These are phyloP conservation scores for Trichoderma sp. DNA, from an alignment of 2,329 filamentous ascomycete species.

Conservation along the genomic window DNA sequence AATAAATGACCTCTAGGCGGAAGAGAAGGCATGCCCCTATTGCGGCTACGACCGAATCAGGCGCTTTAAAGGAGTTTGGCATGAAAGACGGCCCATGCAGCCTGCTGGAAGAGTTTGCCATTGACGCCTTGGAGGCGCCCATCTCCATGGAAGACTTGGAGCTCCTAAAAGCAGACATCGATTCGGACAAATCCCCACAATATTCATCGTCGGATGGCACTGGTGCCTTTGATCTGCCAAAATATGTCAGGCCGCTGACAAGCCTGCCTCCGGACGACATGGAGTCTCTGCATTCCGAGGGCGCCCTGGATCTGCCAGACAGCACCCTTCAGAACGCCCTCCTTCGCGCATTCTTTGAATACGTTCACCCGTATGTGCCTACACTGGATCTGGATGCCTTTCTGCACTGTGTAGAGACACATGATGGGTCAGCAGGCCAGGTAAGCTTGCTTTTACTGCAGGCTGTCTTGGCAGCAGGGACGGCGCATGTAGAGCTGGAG, in stretches of 20 bases:
- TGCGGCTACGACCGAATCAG: background rate
- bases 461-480: slow-evolving; percentile 4
- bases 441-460: slow-evolving; percentile 6
- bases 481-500: slow-evolving; percentile 8
- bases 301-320: slow-evolving; percentile 4
- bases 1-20: background rate
- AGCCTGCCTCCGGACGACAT: slow-evolving; percentile 12
- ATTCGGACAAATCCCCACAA: background rate
- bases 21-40: background rate
- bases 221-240: background rate
- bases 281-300: background rate
- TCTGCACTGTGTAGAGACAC: background rate
- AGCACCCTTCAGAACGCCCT: background rate
- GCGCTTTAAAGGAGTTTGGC: background rate
- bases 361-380: slow-evolving; percentile 1
- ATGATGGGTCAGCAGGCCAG: slow-evolving; percentile 5
- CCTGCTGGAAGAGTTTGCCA: background rate
- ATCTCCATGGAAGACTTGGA: slow-evolving; percentile 5
- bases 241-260: slow-evolving; percentile 2
- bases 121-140: background rate
- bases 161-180: slow-evolving; percentile 1
- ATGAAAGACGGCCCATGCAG: background rate
- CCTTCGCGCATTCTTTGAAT: slow-evolving; percentile 9
- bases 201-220: background rate
- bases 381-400: slow-evolving; percentile 11